Evolutionary conservation across 306 rosid species (phyloP).

Genomic region (Prinsepia uniflora): DNA sequence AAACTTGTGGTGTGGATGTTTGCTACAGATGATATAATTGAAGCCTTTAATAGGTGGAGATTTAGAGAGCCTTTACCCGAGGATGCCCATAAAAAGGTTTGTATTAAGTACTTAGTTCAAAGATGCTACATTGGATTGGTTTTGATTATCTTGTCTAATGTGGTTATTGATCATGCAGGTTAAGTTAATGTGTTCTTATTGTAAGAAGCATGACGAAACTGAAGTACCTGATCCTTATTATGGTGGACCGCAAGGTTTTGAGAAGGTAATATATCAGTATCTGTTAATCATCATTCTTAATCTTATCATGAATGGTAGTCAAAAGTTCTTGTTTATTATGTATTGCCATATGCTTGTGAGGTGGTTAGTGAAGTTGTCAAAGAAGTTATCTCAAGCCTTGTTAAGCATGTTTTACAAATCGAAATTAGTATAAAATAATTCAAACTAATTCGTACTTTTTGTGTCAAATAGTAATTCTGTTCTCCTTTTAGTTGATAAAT

Average conservation of each 20-base stretch:
- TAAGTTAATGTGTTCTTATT: slow-evolving; percentile 84
- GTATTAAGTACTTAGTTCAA: background rate
- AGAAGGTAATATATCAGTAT: slow-evolving; percentile 55
- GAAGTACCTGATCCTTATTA: slow-evolving; percentile 96
- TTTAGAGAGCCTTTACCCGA: slow-evolving; percentile 51
- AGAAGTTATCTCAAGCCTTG: background rate
- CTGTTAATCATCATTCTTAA: background rate
- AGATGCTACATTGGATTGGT: slow-evolving; percentile 1
- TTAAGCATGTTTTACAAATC: background rate
- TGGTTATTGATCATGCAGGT: slow-evolving; percentile 45
- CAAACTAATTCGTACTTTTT: background rate
- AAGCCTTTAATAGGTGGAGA: slow-evolving; percentile 67
- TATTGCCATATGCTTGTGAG: background rate
- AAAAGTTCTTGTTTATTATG: background rate
- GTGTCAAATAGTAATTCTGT: background rate
- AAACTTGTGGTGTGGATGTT: slow-evolving; percentile 25
- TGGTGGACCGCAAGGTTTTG: slow-evolving; percentile 88
- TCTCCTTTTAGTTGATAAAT: background rate
- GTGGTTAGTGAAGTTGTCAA: background rate
- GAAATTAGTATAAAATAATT: background rate
- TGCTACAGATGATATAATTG: slow-evolving; percentile 64
- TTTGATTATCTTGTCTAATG: slow-evolving; percentile 9
- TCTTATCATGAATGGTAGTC: background rate
- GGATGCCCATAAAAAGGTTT: slow-evolving; percentile 76
- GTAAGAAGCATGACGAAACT: slow-evolving; percentile 65